A percentile compares a stretch with the other conserved stretches of the same genome.
Evolutionary conservation across 1,139 yeast genomes (phyloP).

Genomic region (Scheffersomyces quercinus): DNA sequence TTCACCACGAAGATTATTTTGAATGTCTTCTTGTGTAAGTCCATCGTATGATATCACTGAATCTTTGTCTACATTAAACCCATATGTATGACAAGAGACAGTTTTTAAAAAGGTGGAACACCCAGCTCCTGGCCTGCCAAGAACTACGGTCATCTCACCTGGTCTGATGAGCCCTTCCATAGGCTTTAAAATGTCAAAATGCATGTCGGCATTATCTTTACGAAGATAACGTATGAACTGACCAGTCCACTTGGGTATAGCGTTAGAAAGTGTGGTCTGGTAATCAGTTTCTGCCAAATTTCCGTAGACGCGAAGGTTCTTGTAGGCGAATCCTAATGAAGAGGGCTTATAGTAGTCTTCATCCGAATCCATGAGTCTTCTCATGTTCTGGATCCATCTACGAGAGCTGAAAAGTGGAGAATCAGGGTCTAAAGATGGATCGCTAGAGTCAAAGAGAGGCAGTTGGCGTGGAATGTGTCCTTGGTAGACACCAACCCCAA

Average conservation of each 20-base stretch:
- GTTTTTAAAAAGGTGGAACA: slow-evolving; percentile 11
- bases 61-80: slow-evolving; percentile 7
- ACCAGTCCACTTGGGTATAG: slow-evolving; percentile 6
- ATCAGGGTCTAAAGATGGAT: slow-evolving; percentile 19
- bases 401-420: slow-evolving; percentile 17
- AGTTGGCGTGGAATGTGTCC: not conserved
- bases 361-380: slow-evolving; percentile 19
- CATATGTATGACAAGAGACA: slow-evolving; percentile 9
- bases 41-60: slow-evolving; percentile 44
- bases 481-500: not conserved
- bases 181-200: slow-evolving; percentile 10
- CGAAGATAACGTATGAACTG: slow-evolving; percentile 5
- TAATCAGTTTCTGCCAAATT: slow-evolving; percentile 8
- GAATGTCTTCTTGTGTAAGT: slow-evolving; percentile 47
- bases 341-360: slow-evolving; percentile 21
- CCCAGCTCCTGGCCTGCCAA: slow-evolving; percentile 14
- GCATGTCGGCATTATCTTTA: not conserved
- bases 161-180: slow-evolving; percentile 11
- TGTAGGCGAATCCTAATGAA: slow-evolving; percentile 19
- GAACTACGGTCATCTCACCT: slow-evolving; percentile 11
- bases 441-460: slow-evolving; percentile 1
- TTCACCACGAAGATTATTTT: slow-evolving; percentile 60
- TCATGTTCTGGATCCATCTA: slow-evolving; percentile 27
- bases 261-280: slow-evolving; percentile 15
- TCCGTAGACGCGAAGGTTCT: slow-evolving; percentile 19